Evolutionary conservation across 2,329 filamentous ascomycete genomes (phyloP).

Genomic region (Elsinoe batatas): DNA sequence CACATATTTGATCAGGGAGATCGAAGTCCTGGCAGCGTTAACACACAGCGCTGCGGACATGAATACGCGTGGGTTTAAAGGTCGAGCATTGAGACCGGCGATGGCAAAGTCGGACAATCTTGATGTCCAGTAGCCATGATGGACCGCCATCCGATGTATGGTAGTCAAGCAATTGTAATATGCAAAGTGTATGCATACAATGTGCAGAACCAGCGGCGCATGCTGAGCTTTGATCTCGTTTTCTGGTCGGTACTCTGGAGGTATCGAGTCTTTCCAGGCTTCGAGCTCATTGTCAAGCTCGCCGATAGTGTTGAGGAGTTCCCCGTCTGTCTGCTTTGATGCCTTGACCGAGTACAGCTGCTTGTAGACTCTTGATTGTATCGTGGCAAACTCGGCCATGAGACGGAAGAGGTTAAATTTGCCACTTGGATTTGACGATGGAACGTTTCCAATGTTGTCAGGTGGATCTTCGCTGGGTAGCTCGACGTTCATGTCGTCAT

Average conservation of each 20-base stretch:
- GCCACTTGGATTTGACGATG: constrained; percentile 73
- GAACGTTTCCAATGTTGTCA: constrained; percentile 92
- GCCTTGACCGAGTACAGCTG: constrained; percentile 87
- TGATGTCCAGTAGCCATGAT: constrained; percentile 97
- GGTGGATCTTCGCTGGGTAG: constrained; percentile 81
- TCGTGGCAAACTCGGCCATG: constrained; percentile 83
- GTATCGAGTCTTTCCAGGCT: constrained; percentile 93
- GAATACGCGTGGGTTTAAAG: constrained; percentile 88
- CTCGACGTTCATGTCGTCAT: constrained; percentile 90
- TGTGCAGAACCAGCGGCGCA: constrained; percentile 84
- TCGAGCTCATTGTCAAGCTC: constrained; percentile 77
- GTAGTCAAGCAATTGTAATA: constrained; percentile 98
- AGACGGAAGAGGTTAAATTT: constrained; percentile 93
- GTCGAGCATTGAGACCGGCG: constrained; percentile 80
- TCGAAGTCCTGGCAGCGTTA: constrained; percentile 82
- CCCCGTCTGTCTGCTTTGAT: constrained; percentile 81
- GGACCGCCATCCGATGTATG: constrained; percentile 96
- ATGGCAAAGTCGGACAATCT: constrained; percentile 90
- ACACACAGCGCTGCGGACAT: constrained; percentile 89
- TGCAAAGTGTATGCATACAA: constrained; percentile 88
- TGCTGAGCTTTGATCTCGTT: constrained; percentile 90
- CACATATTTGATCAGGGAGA: constrained; percentile 89
- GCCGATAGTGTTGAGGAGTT: constrained; percentile 88
- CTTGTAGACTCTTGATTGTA: constrained; percentile 91
- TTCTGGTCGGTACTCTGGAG: constrained; percentile 92